Evolutionary conservation across 495 filamentous ascomycete genomes (phyloP), one percentile per base, ranked within the genome.

Genomic region (Hypoxylon subgilvum): DNA sequence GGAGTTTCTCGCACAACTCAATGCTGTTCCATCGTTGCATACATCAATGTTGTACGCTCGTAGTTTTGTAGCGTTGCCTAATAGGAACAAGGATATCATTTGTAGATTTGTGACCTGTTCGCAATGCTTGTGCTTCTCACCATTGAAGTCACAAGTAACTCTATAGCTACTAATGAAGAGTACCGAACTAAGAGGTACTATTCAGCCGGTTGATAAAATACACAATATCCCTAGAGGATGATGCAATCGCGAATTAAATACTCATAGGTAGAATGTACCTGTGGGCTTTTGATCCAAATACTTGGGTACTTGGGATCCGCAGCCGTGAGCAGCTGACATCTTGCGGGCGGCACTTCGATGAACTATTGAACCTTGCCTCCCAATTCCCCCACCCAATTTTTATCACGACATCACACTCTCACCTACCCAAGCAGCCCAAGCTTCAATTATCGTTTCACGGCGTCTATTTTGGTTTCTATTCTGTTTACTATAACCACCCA

Each of bases 171-270:
- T n/a, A n/a, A n/a, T n/a, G n/a, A n/a, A n/a, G n/a, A n/a, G n/a
- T n/a, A n/a, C n/a, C n/a, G n/a, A n/a, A n/a, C n/a, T n/a, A n/a
- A n/a, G n/a, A n/a, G n/a, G n/a, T n/a, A n/a, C n/a, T n/a, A n/a
- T n/a, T n/a, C n/a, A 27, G 23, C 8, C 23, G 8, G 23, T 8
- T 18, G 13, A 14, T 19, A 14, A 5, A 51, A 56, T 38, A 31
- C 40, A 56, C 35, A 51, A 56, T 52, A 56, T 27, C 2, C 25
- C n/a, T 41, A 19, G n/a, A 22, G 19, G 27, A 62, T 62, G 58
- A 40, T 62, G 58, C 25, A 56, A 62, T 62, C 50, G 14, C 28
- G 8, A 27, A 27, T 27, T 27, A 8, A 3, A 27, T 27, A 27
- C 23, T n/a, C n/a, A n/a, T n/a, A n/a, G n/a, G n/a, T n/a, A n/a